Base-by-base conservation (phyloP, 1,284 basidiomycete species). In the Meripilus lineatus region DNA sequence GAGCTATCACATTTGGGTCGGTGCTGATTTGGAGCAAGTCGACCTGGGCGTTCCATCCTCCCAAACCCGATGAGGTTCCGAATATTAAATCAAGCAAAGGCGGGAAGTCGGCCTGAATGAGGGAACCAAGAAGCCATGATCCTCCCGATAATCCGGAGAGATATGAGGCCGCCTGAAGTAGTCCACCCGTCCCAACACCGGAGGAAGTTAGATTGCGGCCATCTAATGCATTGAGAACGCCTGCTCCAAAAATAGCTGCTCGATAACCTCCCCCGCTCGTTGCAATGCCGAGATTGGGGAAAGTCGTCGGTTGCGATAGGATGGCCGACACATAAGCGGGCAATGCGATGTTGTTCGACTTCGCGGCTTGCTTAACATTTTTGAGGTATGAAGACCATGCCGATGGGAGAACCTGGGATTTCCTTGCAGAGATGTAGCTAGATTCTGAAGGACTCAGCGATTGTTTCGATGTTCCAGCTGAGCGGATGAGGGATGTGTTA, bases 211-310 rank as follows among this genome's bases (percentile, higher is more conserved):
- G 18, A 45, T 80, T 77, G 13, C 76, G 56, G 5, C 56, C 71
- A 48, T 80, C 78, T 21, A 80, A 51, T 1, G 71, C 69, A 40
- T 70, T 71, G 33, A 79, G 49, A 3, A 74, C 62, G 0, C 71
- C 77, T 0, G 72, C 72, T 5, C 71, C 73, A 50, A 76, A 75
- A 2, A 73, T 63, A 0, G 72, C 68, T 0, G 77, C 74, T 3
- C 75, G 62, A 45, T 70, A 68, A 0, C 73, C 66, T 13, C 73
- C 74, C 5, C 74, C 74, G 42, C 72, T 75, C 17, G 57, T 58
- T 0, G 71, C 66, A 38, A 75, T 71, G 0, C 68, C 69, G 0
- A 76, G 47, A 4, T 56, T 68, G 0, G 72, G 72, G 6, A 34
- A 45, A 8, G 55, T 35, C 1, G 44, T 33, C 23, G 51, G 51